Conservation (phyloP, 768 basidiomycete genomes). For the Tricholoma saponaceum region DNA sequence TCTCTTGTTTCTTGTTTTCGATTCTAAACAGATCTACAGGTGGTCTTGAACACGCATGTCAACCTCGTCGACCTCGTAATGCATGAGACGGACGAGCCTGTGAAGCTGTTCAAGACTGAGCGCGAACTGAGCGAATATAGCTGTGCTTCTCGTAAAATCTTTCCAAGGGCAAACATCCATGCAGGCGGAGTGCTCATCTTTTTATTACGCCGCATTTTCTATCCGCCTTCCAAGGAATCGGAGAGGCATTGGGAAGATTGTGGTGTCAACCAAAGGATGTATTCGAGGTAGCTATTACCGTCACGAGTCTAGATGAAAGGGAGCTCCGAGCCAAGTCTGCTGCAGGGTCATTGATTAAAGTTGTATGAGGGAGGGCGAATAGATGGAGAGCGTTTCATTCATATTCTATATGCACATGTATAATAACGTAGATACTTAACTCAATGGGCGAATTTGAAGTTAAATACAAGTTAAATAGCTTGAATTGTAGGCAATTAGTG, state of each 20-base stretch:
- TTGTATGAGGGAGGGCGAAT: too few species aligned
- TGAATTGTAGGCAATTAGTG: too few species aligned
- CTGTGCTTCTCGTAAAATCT: background rate
- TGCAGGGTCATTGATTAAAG: too few species aligned
- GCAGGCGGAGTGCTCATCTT: slow-evolving; percentile 13
- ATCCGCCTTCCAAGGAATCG: background rate
- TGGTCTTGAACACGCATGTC: slow-evolving; percentile 9
- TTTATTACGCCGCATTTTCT: slow-evolving; percentile 9
- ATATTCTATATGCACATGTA: too few species aligned
- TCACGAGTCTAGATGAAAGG: too few species aligned
- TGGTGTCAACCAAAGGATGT: background rate
- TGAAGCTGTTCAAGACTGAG: slow-evolving; percentile 7
- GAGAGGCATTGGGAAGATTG: background rate
- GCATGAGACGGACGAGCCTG: background rate
- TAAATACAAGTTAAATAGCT: too few species aligned
- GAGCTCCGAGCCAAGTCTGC: too few species aligned
- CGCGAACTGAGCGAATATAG: slow-evolving; percentile 10
- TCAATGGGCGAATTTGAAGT: too few species aligned
- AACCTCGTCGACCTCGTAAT: slow-evolving; percentile 11
- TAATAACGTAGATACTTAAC: too few species aligned
- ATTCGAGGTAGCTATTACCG: too few species aligned
- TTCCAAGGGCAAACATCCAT: slow-evolving; percentile 4
- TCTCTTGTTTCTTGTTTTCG: background rate
- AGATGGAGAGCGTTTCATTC: too few species aligned
- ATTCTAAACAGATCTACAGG: background rate